These are phyloP conservation scores for Saccharum spontaneum DNA, from an alignment of 176 grass and related monocot species.

Conservation along the genomic window DNA sequence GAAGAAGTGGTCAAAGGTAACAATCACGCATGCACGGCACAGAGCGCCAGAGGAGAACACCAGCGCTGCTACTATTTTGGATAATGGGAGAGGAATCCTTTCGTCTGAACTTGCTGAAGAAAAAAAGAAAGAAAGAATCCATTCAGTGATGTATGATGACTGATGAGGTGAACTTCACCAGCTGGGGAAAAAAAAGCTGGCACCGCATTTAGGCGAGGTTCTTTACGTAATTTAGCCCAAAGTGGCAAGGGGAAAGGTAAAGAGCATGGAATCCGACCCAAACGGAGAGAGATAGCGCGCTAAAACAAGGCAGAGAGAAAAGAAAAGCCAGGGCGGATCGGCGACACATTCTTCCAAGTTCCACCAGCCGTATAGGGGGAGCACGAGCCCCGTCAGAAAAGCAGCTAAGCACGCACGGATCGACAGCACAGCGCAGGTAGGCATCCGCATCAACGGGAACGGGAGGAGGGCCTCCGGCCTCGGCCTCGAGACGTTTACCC, in stretches of 20 bases:
- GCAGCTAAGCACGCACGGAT: slow-evolving; percentile 11
- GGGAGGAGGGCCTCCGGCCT: not conserved
- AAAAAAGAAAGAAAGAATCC: not conserved
- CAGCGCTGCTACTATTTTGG: not conserved
- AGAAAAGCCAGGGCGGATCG: not conserved
- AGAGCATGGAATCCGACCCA: slow-evolving; percentile 35
- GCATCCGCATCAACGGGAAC: not conserved
- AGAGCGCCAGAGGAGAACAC: not conserved
- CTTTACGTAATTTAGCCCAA: slow-evolving; percentile 50
- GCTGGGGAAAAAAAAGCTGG: not conserved
- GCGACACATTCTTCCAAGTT: not conserved
- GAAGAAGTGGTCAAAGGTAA: not conserved
- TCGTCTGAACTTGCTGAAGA: not conserved
- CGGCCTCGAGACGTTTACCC: not conserved
- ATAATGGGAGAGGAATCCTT: not conserved
- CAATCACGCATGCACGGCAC: not conserved
- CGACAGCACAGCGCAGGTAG: not conserved
- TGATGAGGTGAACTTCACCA: not conserved
- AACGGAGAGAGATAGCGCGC: not conserved
- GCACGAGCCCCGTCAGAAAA: slow-evolving; percentile 22
- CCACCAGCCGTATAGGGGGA: not conserved
- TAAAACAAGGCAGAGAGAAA: not conserved
- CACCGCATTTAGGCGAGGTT: slow-evolving; percentile 23
- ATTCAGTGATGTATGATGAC: not conserved
- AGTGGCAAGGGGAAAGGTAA: slow-evolving; percentile 24